phyloP scores from a whole-genome alignment of 2,329 filamentous ascomycete species.

The Fusarium algeriense region DNA sequence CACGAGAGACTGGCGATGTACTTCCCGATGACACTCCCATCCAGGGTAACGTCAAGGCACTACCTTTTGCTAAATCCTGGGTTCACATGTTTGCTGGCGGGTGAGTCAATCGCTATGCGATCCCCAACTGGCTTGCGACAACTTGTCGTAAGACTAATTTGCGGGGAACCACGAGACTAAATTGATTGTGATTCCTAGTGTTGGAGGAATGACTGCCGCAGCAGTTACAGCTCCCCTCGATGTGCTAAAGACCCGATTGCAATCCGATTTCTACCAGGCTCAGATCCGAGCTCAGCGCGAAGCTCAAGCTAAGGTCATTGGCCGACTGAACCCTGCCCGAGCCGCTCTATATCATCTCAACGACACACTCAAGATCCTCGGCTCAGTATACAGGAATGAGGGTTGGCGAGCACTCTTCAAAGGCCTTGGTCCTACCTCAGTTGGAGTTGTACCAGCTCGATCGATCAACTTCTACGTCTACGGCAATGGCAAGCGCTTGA shows the following conservation, averaged over 20 bases:
- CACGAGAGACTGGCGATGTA: conserved; percentile 71
- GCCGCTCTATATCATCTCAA: conserved; percentile 79
- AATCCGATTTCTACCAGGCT: conserved; percentile 93
- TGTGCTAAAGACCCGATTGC: conserved; percentile 91
- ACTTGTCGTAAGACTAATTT: background rate
- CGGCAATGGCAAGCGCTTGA: conserved; percentile 88
- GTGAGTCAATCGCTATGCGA: conserved; percentile 62
- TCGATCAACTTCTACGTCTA: conserved; percentile 96
- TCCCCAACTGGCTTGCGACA: background rate
- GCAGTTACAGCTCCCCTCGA: conserved; percentile 95
- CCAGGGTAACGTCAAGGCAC: conserved; percentile 53
- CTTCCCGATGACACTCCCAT: conserved; percentile 58
- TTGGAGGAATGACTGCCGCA: conserved; percentile 91
- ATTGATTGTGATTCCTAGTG: conserved; percentile 59
- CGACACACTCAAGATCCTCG: conserved; percentile 89
- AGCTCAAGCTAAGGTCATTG: conserved; percentile 64
- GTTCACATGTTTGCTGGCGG: conserved; percentile 92
- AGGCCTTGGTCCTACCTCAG: conserved; percentile 88
- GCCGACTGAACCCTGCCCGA: conserved; percentile 70
- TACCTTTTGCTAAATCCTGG: conserved; percentile 81
- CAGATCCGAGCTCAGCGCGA: conserved; percentile 78
- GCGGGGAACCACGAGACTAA: conserved; percentile 24
- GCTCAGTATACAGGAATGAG: conserved; percentile 82
- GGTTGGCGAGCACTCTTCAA: conserved; percentile 92
- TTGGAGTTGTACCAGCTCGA: conserved; percentile 89